A percentile compares a stretch with the other conserved stretches of the same genome.
phyloP scores from a whole-genome alignment of 2,329 filamentous ascomycete species.

The Coniella lustricola region DNA sequence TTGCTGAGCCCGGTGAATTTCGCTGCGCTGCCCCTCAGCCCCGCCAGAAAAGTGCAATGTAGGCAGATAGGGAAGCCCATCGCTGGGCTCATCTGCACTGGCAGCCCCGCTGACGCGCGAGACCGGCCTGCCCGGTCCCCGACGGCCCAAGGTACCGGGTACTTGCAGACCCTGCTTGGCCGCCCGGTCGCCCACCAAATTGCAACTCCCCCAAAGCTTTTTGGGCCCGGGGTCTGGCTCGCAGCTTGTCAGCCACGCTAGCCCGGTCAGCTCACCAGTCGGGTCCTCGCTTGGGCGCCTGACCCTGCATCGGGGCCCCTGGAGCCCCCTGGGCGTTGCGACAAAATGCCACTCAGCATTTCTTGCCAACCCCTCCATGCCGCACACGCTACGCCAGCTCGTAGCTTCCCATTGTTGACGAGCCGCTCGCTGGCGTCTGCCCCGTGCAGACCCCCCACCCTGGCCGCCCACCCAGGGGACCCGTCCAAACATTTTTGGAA shows the following conservation, averaged over 20 bases:
- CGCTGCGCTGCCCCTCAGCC: background rate
- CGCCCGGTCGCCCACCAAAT: constrained; percentile 10
- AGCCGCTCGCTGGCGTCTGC: background rate
- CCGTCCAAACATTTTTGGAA: constrained; percentile 13
- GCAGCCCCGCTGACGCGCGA: background rate
- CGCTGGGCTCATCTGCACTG: background rate
- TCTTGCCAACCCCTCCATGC: constrained; percentile 4
- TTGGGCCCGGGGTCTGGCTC: constrained; percentile 7
- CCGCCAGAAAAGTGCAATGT: background rate
- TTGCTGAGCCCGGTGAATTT: too few species aligned
- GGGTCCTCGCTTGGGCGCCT: background rate
- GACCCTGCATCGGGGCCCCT: background rate
- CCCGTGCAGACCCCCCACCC: background rate
- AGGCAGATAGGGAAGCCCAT: too few species aligned
- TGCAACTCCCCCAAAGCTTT: constrained; percentile 14
- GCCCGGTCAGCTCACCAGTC: background rate
- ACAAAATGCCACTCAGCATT: constrained; percentile 13
- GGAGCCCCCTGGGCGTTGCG: background rate
- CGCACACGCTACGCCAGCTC: constrained; percentile 3
- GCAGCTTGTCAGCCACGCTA: constrained; percentile 9
- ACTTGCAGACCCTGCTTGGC: too few species aligned
- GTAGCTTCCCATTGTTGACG: background rate
- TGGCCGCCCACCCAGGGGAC: background rate
- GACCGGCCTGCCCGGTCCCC: constrained; percentile 1
- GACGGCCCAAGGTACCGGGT: constrained; percentile 7